Base-by-base conservation (phyloP, 2,329 filamentous ascomycete genomes). In the Claviceps sp. region DNA sequence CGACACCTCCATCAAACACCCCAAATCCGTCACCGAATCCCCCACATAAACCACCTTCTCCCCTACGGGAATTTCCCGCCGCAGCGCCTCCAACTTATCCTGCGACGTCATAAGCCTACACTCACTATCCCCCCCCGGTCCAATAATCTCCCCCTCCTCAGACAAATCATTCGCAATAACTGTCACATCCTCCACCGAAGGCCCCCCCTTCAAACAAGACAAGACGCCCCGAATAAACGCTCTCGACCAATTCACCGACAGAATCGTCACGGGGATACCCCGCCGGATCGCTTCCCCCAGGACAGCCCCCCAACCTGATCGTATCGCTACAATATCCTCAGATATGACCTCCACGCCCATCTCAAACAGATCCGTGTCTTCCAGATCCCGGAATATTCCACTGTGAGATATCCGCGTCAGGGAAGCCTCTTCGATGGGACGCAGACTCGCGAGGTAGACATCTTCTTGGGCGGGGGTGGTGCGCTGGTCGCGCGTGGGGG, bases 1-100 rank as follows among this genome's bases (percentile, higher is more conserved):
- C 2, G 8, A 13, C 2, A 61, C 63, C 22, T 62, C 59, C 4
- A 78, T 56, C 40, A 81, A 62, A 54, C 77, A 81, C 59, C 74
- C 71, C 52, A 81, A 62, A 59, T 81, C 78, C 1, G 77, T 80
- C 2, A 70, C 70, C 30, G 77, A 79, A 60, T 81, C 78, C 7
- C 78, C 78, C 60, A 79, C 72, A 63, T 81, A 81, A n/a, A 77
- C 60, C n/a, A 67, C 59, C 52, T 52, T 56, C 4, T 60, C 56
- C 13, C 51, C 50, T 13, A 7, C 47, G 47, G 59, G 18, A 20
- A 18, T 22, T 5, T 20, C 11, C 59, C 6, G 51, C 55, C 6
- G 51, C 53, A 77, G 58, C 2, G 67, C 72, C 11, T 65, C 61
- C 18, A 70, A 58, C 64, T 79, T 79, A 60, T 78, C 75, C 6